Base-by-base conservation (phyloP, 768 basidiomycete species). In the Mycena sanguinolenta region DNA sequence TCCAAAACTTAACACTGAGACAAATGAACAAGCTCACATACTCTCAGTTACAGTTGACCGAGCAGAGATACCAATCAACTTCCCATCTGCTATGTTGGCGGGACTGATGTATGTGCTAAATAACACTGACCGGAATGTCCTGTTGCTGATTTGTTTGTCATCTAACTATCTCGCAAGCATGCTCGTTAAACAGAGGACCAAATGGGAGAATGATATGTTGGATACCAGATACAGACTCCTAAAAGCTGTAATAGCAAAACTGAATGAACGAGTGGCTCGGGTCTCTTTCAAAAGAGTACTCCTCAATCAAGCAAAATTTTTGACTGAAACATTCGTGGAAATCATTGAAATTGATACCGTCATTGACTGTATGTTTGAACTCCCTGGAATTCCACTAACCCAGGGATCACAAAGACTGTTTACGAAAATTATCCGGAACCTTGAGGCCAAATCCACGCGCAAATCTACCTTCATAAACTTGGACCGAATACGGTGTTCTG, bases 401-500 rank as follows among this genome's bases (percentile, higher is more conserved):
- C 25, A 23, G 9, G 65, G 65, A 23, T 52, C 58, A 6, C 36
- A 38, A 38, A 38, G 36, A 3, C 7, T 39, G 4, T 67, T 67
- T 25, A 58, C 58, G 9, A 50, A 59, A 30, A 49, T 59, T 25
- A 46, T 67, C n/a, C 23, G 25, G 19, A 52, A 8, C 3, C 23
- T 32, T 19, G 23, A 49, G 6, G 13, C n/a, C 9, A 46, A 23
- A 39, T 44, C 65, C 17, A 19, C 17, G 2, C 58, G 58, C 3
- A 58, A 60, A 42, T 53, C 34, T 6, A 50, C 65, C 13, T 49
- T 60, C 8, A 8, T 60, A 3, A 67, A 67, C 50, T 27, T 67
- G 1, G 65, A 67, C n/a, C 57, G 65, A 14, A 52, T 42, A 14
- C 65, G 65, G 0, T 58, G 42, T 21, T 32, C 58, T 13, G 44